Evolutionary conservation across 306 rosid genomes (phyloP).

Genomic region (Lathyrus oleraceus): DNA sequence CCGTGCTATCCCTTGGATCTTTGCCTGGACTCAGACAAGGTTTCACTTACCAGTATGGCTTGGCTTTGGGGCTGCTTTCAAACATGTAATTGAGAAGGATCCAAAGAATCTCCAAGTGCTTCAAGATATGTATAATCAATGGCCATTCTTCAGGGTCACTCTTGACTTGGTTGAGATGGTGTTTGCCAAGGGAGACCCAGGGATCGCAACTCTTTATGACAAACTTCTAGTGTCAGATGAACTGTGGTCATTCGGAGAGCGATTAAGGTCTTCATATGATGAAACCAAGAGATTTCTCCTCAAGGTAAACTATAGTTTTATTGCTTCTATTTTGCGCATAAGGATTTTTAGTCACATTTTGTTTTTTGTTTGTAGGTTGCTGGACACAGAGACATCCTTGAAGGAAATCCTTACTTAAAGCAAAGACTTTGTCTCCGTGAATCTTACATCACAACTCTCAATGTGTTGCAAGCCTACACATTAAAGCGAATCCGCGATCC

Average conservation of each 20-base stretch:
- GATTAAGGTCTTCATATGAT: constrained; percentile 63
- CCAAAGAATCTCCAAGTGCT: constrained; percentile 80
- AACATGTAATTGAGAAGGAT: constrained; percentile 72
- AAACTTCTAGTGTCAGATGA: constrained; percentile 85
- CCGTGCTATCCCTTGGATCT: constrained; percentile 99
- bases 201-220: constrained; percentile 84
- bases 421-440: constrained; percentile 92
- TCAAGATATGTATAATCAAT: constrained; percentile 81
- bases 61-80: constrained; percentile 93
- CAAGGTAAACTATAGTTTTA: constrained; percentile 45
- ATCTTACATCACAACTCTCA: constrained; percentile 82
- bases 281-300: constrained; percentile 81
- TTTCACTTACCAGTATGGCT: constrained; percentile 99
- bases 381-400: constrained; percentile 77
- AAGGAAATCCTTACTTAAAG: constrained; percentile 90
- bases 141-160: constrained; percentile 99
- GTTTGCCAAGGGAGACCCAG: constrained; percentile 98
- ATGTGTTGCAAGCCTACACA: constrained; percentile 87
- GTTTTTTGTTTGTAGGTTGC: constrained; percentile 58
- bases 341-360: not conserved
- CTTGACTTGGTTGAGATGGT: constrained; percentile 97
- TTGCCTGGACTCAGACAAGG: constrained; percentile 99
- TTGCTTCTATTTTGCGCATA: not conserved
- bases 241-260: constrained; percentile 69
- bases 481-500: constrained; percentile 87